Conservation (phyloP, 768 basidiomycete genomes). For the Xanthoconium purpureum region DNA sequence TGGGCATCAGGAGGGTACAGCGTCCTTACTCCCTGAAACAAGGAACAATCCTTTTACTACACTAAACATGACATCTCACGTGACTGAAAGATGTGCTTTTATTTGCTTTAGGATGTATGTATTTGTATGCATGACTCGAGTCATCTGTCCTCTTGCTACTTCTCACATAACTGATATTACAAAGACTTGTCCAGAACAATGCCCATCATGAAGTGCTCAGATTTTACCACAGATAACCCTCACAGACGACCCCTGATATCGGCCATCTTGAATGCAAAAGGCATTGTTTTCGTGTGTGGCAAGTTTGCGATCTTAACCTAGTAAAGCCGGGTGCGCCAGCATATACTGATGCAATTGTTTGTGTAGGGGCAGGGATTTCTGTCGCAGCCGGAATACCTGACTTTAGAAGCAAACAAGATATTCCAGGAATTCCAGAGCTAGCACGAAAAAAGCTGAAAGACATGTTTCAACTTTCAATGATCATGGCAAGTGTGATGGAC, state of each 20-base stretch:
- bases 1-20: too few species aligned
- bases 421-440: constrained; percentile 1
- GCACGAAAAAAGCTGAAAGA: constrained; percentile 4
- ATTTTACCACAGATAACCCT: not conserved
- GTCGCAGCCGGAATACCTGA: constrained; percentile 12
- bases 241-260: not conserved
- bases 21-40: too few species aligned
- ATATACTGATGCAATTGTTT: not conserved
- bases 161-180: too few species aligned
- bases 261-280: not conserved
- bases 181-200: too few species aligned
- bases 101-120: too few species aligned
- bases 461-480: constrained; percentile 10
- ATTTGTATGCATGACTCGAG: too few species aligned
- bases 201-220: too few species aligned
- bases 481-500: not conserved
- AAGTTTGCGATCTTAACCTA: not conserved
- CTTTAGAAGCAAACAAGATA: constrained; percentile 3
- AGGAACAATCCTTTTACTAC: too few species aligned
- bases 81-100: too few species aligned
- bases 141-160: too few species aligned
- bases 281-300: constrained; percentile 13
- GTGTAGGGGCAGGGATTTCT: constrained; percentile 6
- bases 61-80: too few species aligned
- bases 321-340: not conserved